Base-by-base conservation (phyloP, 345 rosid genomes). In the Eucalyptus grandis region DNA sequence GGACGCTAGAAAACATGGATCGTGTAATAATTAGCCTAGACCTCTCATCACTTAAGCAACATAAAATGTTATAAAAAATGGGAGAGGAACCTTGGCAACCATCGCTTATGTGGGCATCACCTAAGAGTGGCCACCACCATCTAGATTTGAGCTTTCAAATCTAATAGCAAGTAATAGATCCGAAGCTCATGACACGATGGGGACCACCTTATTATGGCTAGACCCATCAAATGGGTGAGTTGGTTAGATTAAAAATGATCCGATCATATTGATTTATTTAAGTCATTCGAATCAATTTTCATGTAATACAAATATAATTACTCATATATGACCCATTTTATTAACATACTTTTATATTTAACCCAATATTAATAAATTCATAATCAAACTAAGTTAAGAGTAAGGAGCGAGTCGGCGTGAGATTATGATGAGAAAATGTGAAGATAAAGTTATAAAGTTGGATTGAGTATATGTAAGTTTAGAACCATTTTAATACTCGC, bases 121-220 rank as follows among this genome's bases (percentile, higher is more conserved):
- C 80, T 31, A 17, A 19, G 26, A 34, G 26, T 17, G 14, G 44
- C 46, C 14, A 9, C 26, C 44, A 2, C 44, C 14, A 19, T 19
- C 46, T 34, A 34, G 44, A 17, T 34, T 72, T 72, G 26, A 72
- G 24, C 12, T 9, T 17, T 2, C 13, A 5, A 17, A 17, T 72
- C 7, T 17, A 5, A 9, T 34, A 11, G 12, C 2, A 0, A 3
- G 13, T 19, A 19, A 37, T 72, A 19, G 22, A 34, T 37, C 24
- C 1, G 1, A 37, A 5, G 26, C 4, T 72, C 26, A 0, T 11
- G 82, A 72, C 3, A 10, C 7, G 4, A 34, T 0, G 0, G 5
- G 22, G 82, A 9, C 44, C 44, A 69, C 0, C 8, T 8, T 6
- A 12, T 19, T 34, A 40, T 17, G 7, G 44, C 3, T 9, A 56